Percentiles rank a stretch among this genome's conserved stretches.
Conservation (phyloP, 1,284 basidiomycete genomes). For the Veloboletus limbatus region DNA sequence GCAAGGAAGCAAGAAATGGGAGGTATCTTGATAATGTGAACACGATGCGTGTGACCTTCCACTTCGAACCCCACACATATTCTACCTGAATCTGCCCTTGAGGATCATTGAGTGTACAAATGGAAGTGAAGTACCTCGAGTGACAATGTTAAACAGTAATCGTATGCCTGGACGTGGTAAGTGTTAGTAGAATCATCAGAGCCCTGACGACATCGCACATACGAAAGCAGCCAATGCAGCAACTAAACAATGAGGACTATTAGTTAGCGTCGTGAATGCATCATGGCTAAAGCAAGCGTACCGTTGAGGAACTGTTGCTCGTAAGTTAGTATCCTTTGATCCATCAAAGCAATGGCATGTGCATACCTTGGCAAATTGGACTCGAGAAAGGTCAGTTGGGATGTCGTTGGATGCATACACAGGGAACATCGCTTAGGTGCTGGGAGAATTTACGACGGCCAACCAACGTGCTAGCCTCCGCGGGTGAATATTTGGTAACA, state of each 20-base stretch:
- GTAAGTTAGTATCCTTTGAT: not conserved
- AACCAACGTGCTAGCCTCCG: too few relatives aligned
- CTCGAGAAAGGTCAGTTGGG: constrained; percentile 10
- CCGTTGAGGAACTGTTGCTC: constrained; percentile 22
- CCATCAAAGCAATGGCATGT: not conserved
- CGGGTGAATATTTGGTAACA: too few relatives aligned
- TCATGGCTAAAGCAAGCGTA: not conserved
- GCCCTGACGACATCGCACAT: not conserved
- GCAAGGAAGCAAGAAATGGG: constrained; percentile 14
- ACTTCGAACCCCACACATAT: constrained; percentile 27
- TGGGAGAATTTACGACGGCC: too few relatives aligned
- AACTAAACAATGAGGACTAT: constrained; percentile 10
- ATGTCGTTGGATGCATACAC: not conserved
- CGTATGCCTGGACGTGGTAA: constrained; percentile 8
- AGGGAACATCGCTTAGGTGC: too few relatives aligned
- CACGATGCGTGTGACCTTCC: constrained; percentile 22
- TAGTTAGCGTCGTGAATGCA: not conserved
- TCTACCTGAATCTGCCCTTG: constrained; percentile 14
- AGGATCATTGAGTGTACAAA: not conserved
- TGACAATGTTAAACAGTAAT: constrained; percentile 24
- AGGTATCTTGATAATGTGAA: constrained; percentile 30
- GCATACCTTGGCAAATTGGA: constrained; percentile 25
- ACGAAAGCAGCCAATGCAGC: constrained; percentile 23
- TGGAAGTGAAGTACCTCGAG: constrained; percentile 12
- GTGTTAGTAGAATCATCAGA: not conserved